Percentiles rank a stretch among this genome's conserved stretches.
These are phyloP conservation scores for Dryas integrifolia DNA, from an alignment of 331 rosid species.

Conservation along the genomic window DNA sequence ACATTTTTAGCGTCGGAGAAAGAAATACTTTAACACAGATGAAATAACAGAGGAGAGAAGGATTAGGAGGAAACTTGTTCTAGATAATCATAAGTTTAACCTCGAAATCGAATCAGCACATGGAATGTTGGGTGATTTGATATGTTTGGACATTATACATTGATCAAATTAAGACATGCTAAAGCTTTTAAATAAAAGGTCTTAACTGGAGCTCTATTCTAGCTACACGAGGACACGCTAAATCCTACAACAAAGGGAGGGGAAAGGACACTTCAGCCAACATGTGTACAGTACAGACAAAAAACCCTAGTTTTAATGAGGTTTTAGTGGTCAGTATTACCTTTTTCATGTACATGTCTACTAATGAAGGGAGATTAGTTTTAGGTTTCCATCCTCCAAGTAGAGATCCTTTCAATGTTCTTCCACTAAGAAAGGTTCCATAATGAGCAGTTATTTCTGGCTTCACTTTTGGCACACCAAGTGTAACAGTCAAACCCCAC, in stretches of 20 bases:
- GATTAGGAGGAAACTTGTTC: too few relatives aligned
- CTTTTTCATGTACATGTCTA: slow-evolving; percentile 80
- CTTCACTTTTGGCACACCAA: slow-evolving; percentile 85
- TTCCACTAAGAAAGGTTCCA: slow-evolving; percentile 61
- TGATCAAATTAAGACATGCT: neutral
- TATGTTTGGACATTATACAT: neutral
- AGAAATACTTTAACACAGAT: too few relatives aligned
- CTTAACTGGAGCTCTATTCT: neutral
- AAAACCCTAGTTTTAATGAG: neutral
- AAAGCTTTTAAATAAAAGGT: neutral
- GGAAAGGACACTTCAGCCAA: neutral
- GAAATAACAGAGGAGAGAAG: too few relatives aligned
- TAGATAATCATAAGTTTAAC: too few relatives aligned
- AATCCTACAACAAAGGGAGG: neutral
- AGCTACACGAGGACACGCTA: neutral
- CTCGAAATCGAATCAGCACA: too few relatives aligned
- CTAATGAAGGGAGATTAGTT: slow-evolving; percentile 82
- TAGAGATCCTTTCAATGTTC: slow-evolving; percentile 83
- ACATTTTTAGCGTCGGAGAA: too few relatives aligned
- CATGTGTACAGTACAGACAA: neutral
- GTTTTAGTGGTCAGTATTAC: slow-evolving; percentile 35
- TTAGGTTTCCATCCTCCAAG: slow-evolving; percentile 99
- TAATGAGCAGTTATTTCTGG: slow-evolving; percentile 87
- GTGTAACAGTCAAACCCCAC: slow-evolving; percentile 95
- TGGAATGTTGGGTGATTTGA: too few relatives aligned